Conservation (phyloP, 441 rosid species). For the Adansonia madagascariensis region DNA sequence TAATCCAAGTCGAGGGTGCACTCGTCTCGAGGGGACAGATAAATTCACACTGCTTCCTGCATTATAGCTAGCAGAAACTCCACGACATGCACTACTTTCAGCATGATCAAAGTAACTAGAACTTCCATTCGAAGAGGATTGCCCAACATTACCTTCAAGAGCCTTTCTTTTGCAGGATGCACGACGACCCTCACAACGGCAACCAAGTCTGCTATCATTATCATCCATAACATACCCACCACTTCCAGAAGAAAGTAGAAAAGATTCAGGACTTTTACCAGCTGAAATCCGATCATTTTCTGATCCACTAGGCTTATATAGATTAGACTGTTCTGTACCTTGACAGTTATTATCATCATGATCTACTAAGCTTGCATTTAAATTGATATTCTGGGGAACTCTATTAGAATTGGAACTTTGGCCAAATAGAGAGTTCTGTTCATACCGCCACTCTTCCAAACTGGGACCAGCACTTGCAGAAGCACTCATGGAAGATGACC, state of each 20-base stretch:
- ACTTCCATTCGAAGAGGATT: neutral
- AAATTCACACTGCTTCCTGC: constrained; percentile 50
- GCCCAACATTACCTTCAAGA: neutral
- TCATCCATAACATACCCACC: constrained; percentile 46
- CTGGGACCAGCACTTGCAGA: constrained; percentile 41
- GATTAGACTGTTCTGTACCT: constrained; percentile 43
- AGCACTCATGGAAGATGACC: constrained; percentile 43
- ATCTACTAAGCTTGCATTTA: constrained; percentile 58
- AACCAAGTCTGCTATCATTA: constrained; percentile 49
- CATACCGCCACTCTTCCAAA: constrained; percentile 48
- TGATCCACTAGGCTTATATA: constrained; percentile 44
- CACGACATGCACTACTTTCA: constrained; percentile 59
- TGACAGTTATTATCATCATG: constrained; percentile 47
- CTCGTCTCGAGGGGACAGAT: constrained; percentile 49
- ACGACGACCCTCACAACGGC: constrained; percentile 51
- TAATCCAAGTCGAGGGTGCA: constrained; percentile 49
- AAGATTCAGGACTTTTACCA: constrained; percentile 37
- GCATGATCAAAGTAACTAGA: constrained; percentile 51
- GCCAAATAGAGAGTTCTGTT: constrained; percentile 37
- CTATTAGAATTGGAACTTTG: constrained; percentile 43
- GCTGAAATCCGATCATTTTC: constrained; percentile 41
- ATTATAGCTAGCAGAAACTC: constrained; percentile 41
- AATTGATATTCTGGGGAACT: constrained; percentile 57
- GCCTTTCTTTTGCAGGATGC: neutral
- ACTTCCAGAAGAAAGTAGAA: constrained; percentile 45